These are phyloP conservation scores for Trichoderma pleuroti DNA, from an alignment of 2,329 filamentous ascomycete genomes.

Conservation along the genomic window DNA sequence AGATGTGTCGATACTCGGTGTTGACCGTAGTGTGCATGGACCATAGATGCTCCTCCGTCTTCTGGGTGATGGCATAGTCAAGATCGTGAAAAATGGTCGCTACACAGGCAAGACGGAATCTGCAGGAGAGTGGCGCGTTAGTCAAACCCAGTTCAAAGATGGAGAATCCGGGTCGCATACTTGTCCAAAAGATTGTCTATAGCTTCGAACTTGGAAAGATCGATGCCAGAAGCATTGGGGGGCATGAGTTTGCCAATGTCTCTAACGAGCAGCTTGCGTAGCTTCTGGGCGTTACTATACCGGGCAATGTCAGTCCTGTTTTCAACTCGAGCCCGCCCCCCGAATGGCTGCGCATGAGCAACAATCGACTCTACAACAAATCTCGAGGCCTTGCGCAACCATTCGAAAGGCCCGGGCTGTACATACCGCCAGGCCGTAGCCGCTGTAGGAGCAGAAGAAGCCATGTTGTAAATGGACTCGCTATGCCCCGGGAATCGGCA, in stretches of 20 bases:
- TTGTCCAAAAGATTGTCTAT: slow-evolving; percentile 43
- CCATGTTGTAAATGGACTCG: slow-evolving; percentile 10
- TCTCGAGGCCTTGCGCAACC: not conserved
- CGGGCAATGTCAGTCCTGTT: slow-evolving; percentile 17
- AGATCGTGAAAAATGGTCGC: slow-evolving; percentile 70
- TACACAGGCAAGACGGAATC: slow-evolving; percentile 69
- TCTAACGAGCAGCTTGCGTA: slow-evolving; percentile 42
- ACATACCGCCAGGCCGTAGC: slow-evolving; percentile 41
- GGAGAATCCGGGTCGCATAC: slow-evolving; percentile 26
- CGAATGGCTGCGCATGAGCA: not conserved
- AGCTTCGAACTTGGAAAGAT: slow-evolving; percentile 42
- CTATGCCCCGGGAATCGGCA: not conserved
- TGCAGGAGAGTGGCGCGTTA: slow-evolving; percentile 30
- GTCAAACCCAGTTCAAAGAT: not conserved
- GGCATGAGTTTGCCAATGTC: slow-evolving; percentile 43
- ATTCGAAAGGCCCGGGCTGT: not conserved
- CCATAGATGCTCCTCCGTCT: slow-evolving; percentile 74
- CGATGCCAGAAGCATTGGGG: slow-evolving; percentile 34
- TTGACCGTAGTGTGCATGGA: slow-evolving; percentile 74
- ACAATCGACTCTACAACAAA: not conserved
- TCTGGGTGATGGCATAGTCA: slow-evolving; percentile 57
- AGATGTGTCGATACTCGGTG: slow-evolving; percentile 67
- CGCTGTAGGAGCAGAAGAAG: slow-evolving; percentile 29
- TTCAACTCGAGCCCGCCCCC: not conserved
- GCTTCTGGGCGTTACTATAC: slow-evolving; percentile 41